Evolutionary conservation across 2,329 filamentous ascomycete genomes (phyloP), one percentile per base, ranked within the genome.

Genomic region (Tolypocladium sp.): DNA sequence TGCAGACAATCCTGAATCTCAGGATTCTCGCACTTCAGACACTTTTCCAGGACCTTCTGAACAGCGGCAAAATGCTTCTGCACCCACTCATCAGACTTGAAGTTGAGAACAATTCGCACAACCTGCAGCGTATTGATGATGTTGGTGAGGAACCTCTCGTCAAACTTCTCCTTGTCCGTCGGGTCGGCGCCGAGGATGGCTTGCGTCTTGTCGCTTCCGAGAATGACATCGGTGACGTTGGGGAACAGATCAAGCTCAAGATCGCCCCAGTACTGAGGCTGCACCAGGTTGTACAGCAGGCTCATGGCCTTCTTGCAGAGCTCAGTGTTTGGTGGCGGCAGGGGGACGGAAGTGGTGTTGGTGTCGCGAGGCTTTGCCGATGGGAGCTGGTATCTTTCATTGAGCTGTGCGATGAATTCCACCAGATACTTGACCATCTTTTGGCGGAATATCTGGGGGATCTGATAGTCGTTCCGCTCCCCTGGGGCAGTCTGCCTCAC

Each of bases 111-210:
- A 60, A 97, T 89, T 55, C 93, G 90, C 61, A 99, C 80, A 46
- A 97, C 90, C 71, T 97, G 92, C 17, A 99, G 81, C 2, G 92
- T 92, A 71, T 99, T 99, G 75, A 99, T 86, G 74, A 96, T 93
- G 63, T 88, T 87, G 1, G 90, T 95, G 49, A 89, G 82, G 68
- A 92, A 92, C 71, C 91, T 92, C 46, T 92, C 89, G 63, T 92
- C 88, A n/a, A 82, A 83, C 67, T 90, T 90, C 56, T 91, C 88
- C 58, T 86, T 85, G 62, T 87, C 84, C 0, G 76, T 71, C 7
- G 82, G 80, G 59, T 87, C 84, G 17, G 80, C 79, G n/a, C 79
- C 77, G 40, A 89, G 77, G 41, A 84, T 81, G 38, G 75, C 74
- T 12, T 80, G 74, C 2, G 90, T 87, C 73, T 91, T 92, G 12